A percentile compares a stretch with the other conserved stretches of the same genome.
Conservation (phyloP, 192 early-diverging fungal species). For the Phlyctochytrium planicorne region DNA sequence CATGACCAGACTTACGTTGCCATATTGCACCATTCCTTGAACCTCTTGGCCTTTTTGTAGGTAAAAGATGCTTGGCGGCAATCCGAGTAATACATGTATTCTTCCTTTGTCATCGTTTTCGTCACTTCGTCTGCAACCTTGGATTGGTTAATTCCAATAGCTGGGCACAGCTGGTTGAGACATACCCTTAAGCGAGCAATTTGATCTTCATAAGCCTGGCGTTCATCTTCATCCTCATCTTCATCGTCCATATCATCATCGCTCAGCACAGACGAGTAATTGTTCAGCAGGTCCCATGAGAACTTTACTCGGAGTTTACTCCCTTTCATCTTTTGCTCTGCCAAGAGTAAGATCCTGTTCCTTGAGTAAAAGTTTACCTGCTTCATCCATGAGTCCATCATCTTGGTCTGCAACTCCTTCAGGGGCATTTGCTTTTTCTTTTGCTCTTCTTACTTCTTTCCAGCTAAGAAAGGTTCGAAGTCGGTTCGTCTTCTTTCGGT, state of each 20-base stretch:
- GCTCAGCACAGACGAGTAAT: slow-evolving; percentile 72
- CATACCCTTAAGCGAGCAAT: slow-evolving; percentile 71
- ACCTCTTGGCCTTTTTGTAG: slow-evolving; percentile 89
- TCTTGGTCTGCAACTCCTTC: slow-evolving; percentile 44
- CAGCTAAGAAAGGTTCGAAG: slow-evolving; percentile 87
- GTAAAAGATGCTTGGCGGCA: slow-evolving; percentile 98
- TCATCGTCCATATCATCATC: slow-evolving; percentile 78
- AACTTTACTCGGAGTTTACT: slow-evolving; percentile 79
- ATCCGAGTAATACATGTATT: slow-evolving; percentile 98
- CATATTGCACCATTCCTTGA: slow-evolving; percentile 96
- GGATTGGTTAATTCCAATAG: background rate
- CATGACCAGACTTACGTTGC: slow-evolving; percentile 42
- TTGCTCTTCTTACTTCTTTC: slow-evolving; percentile 95
- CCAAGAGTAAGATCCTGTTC: background rate
- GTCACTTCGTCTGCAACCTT: slow-evolving; percentile 89
- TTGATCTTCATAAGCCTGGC: slow-evolving; percentile 87
- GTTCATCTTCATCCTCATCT: slow-evolving; percentile 83
- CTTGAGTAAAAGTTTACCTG: slow-evolving; percentile 1
- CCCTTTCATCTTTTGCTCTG: slow-evolving; percentile 31
- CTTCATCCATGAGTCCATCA: slow-evolving; percentile 10
- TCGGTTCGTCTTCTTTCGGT: slow-evolving; percentile 88
- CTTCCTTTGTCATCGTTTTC: slow-evolving; percentile 92
- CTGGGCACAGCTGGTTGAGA: background rate
- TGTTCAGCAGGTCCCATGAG: slow-evolving; percentile 88
- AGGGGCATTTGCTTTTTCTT: slow-evolving; percentile 69